Percentiles rank a stretch among this genome's conserved stretches.
These are phyloP conservation scores for Yarrowia sp. DNA, from an alignment of 805 yeast genomes.

Conservation along the genomic window DNA sequence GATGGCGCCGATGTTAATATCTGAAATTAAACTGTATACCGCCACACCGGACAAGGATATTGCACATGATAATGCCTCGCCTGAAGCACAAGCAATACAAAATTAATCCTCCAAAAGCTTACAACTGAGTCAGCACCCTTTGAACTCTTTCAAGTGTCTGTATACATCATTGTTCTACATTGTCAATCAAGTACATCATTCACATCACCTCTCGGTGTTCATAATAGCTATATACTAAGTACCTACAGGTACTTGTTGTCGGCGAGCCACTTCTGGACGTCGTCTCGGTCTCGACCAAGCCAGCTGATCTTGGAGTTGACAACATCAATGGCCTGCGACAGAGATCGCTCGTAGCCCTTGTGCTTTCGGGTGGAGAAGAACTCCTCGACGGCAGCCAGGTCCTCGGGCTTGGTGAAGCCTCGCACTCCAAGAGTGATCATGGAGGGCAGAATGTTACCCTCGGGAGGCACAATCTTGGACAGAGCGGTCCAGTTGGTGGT, in stretches of 20 bases:
- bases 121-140: no score
- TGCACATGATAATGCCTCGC: no score
- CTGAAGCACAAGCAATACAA: no score
- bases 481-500: conserved; percentile 70
- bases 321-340: conserved; percentile 55
- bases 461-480: conserved; percentile 69
- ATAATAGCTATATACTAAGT: conserved; percentile 9
- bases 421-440: conserved; percentile 63
- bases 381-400: conserved; percentile 50
- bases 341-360: conserved; percentile 57
- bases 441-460: conserved; percentile 72
- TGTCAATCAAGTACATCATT: no score
- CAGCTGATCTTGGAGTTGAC: conserved; percentile 52
- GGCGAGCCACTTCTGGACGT: conserved; percentile 51
- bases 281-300: conserved; percentile 47
- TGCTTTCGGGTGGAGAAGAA: conserved; percentile 51
- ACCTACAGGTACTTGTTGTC: conserved; percentile 43
- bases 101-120: no score
- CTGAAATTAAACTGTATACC: no score
- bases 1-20: no score
- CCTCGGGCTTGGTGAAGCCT: conserved; percentile 57
- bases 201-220: no score
- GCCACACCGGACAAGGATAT: no score
- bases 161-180: no score
- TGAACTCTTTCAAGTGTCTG: no score